Base-by-base conservation (phyloP, 306 rosid genomes). In the Trifolium subterraneum region DNA sequence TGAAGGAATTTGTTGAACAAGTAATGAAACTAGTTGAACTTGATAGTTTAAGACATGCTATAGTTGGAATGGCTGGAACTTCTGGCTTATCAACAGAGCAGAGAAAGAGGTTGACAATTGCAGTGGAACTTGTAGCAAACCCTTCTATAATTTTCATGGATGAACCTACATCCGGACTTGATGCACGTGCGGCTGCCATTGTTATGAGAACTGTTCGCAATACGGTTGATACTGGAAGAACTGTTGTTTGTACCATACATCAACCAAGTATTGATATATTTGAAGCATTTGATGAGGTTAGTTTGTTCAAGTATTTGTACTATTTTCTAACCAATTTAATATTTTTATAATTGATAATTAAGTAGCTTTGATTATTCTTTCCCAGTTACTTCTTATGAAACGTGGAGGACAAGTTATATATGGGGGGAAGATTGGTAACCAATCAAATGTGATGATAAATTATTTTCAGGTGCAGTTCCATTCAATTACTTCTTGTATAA, bases 381-480 rank as follows among this genome's bases (percentile, higher is more conserved):
- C 0, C 0, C 10, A 60, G 65, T 60, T 60, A 29, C 41, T 60
- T 60, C 65, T 60, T 29, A 60, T 60, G 65, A 60, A 60, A 60
- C 65, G 65, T 60, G 65, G 65, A 27, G 41, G 65, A 60, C 65
- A 31, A 60, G 65, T 60, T 29, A 60, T 60, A 1, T 60, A 60
- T 60, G 65, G 65, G 2, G 65, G 65, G 20, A 60, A 29, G 41
- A 59, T 93, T 33, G 98, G 97, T 55, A 38, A 4, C 48, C 89
- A 87, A 44, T 93, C 97, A 0, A 86, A 88, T 62, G 82, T 63
- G 70, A 86, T 93, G 96, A 85, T 86, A 14, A 60, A 87, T 61
- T 91, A 93, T 84, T 91, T 93, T 82, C 86, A 91, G 96, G 98
- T 91, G 76, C 54, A 59, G 11, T 64, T 3, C 36, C 27, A 36